Evolutionary conservation across 2,329 filamentous ascomycete species (phyloP).

Genomic region (Apiospora hydei): DNA sequence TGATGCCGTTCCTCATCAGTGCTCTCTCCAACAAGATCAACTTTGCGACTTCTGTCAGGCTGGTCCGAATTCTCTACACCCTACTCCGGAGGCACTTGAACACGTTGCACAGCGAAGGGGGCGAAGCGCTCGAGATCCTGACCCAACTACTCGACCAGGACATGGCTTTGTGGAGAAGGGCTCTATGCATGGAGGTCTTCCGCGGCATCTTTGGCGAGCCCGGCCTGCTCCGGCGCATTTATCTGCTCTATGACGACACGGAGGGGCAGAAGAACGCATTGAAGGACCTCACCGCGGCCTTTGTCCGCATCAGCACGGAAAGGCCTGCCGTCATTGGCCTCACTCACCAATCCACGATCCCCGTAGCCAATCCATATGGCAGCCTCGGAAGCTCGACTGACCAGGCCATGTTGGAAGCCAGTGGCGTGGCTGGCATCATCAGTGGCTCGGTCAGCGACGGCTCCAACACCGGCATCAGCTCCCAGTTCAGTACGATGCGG

Average conservation of each 20-base stretch:
- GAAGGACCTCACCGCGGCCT: slow-evolving; percentile 81
- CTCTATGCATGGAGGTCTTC: slow-evolving; percentile 90
- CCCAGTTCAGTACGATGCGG: slow-evolving; percentile 87
- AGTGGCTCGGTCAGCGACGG: slow-evolving; percentile 73
- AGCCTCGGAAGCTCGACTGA: slow-evolving; percentile 70
- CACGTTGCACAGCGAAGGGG: slow-evolving; percentile 79
- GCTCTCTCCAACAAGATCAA: slow-evolving; percentile 78
- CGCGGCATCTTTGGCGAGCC: slow-evolving; percentile 85
- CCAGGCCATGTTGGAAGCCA: slow-evolving; percentile 88
- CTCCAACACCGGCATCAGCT: slow-evolving; percentile 80
- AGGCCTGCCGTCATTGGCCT: slow-evolving; percentile 89
- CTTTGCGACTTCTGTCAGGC: slow-evolving; percentile 83
- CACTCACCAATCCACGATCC: slow-evolving; percentile 86
- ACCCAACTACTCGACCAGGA: slow-evolving; percentile 91
- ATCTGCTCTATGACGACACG: slow-evolving; percentile 77
- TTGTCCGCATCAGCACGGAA: slow-evolving; percentile 92
- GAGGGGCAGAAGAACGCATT: slow-evolving; percentile 78
- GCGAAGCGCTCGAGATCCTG: slow-evolving; percentile 80
- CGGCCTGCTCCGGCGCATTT: slow-evolving; percentile 79
- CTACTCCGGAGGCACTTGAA: slow-evolving; percentile 80
- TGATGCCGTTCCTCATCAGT: slow-evolving; percentile 85
- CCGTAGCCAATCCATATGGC: slow-evolving; percentile 65
- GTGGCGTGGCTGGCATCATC: slow-evolving; percentile 87
- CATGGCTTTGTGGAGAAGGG: slow-evolving; percentile 82
- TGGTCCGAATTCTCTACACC: slow-evolving; percentile 83